A percentile compares a stretch with the other conserved stretches of the same genome.
Evolutionary conservation across 2,329 filamentous ascomycete species (phyloP).

Genomic region (Verticillium zaregamsianum): DNA sequence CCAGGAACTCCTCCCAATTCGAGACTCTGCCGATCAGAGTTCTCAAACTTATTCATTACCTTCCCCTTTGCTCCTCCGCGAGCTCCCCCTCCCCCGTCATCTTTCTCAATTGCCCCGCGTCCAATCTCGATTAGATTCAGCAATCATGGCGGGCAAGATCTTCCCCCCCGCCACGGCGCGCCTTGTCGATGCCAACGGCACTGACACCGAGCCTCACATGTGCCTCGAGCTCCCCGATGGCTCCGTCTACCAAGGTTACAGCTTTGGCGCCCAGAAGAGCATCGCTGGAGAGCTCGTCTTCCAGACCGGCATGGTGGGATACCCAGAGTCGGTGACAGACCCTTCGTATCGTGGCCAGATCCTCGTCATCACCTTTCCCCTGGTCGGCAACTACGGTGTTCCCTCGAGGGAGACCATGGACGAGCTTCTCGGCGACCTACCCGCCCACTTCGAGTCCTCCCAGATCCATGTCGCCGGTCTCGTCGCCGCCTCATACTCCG

Average conservation of each 20-base stretch:
- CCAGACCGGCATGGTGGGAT: constrained; percentile 99
- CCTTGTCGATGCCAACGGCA: constrained; percentile 34
- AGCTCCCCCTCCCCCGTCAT: constrained; percentile 4
- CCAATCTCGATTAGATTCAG: constrained; percentile 1
- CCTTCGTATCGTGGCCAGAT: constrained; percentile 91
- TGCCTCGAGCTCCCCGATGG: constrained; percentile 93
- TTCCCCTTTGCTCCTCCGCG: constrained; percentile 1
- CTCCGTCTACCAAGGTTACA: constrained; percentile 86
- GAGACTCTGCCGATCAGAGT: constrained; percentile 13
- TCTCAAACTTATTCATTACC: constrained; percentile 7
- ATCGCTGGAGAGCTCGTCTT: constrained; percentile 97
- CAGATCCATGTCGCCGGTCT: constrained; percentile 93
- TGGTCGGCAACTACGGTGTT: constrained; percentile 97
- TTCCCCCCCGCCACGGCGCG: constrained; percentile 58
- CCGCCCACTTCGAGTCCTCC: constrained; percentile 87
- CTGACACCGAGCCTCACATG: constrained; percentile 59
- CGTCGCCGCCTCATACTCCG: constrained; percentile 85
- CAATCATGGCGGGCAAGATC: constrained; percentile 29
- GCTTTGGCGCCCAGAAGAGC: constrained; percentile 93
- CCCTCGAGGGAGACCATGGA: constrained; percentile 83
- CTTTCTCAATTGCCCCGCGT: constrained; percentile 7
- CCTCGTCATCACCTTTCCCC: constrained; percentile 90
- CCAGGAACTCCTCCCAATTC: constrained; percentile 7
- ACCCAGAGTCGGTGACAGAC: constrained; percentile 88
- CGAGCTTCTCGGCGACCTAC: constrained; percentile 77